Evolutionary conservation across 2,329 filamentous ascomycete genomes (phyloP).

Genomic region (Xylaria sp.): DNA sequence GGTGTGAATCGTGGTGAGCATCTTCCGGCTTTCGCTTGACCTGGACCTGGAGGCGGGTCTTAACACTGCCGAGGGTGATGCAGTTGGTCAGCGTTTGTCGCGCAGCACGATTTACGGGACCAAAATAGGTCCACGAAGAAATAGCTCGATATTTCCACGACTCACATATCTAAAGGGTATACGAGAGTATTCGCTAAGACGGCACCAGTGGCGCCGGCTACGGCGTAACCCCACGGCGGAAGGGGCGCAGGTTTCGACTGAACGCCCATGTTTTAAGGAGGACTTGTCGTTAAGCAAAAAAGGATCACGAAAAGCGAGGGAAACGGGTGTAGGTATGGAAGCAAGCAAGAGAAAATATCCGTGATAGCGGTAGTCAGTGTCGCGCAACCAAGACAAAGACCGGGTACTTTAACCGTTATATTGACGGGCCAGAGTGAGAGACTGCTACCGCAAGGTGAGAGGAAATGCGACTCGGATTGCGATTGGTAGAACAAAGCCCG

Average conservation of each 20-base stretch:
- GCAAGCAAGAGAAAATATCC: constrained; percentile 21
- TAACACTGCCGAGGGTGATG: constrained; percentile 71
- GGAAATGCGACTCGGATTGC: constrained; percentile 21
- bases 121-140: constrained; percentile 37
- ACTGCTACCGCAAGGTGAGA: constrained; percentile 37
- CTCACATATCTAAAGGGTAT: constrained; percentile 96
- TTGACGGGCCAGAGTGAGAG: constrained; percentile 29
- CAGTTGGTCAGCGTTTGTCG: constrained; percentile 31
- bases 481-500: constrained; percentile 18
- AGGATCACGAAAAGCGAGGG: constrained; percentile 11
- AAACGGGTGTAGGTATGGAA: constrained; percentile 21
- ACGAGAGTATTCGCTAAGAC: constrained; percentile 95
- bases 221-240: constrained; percentile 91
- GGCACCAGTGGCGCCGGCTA: constrained; percentile 91
- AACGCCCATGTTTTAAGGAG: constrained; percentile 57
- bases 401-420: constrained; percentile 40
- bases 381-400: constrained; percentile 14
- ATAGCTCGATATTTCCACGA: constrained; percentile 9
- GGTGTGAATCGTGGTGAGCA: constrained; percentile 60
- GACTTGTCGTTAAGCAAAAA: constrained; percentile 8
- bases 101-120: constrained; percentile 11
- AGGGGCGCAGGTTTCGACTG: constrained; percentile 75
- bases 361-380: constrained; percentile 15
- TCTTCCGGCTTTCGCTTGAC: constrained; percentile 71
- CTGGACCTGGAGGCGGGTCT: constrained; percentile 96